Conservation (phyloP, 768 basidiomycete species). For the Naganishia friedmannii region DNA sequence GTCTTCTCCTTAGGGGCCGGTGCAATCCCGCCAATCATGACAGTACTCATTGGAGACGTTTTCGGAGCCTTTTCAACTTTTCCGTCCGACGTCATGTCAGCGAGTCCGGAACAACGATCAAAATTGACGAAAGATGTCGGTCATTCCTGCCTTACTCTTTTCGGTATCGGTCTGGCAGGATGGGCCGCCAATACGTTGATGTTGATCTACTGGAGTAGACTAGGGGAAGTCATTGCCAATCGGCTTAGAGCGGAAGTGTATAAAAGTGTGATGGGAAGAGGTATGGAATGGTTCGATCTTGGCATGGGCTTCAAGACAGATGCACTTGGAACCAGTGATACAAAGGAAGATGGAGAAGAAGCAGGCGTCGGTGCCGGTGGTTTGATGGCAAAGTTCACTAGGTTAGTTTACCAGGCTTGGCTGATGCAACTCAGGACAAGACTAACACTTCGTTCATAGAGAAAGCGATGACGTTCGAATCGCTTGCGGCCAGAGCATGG, state of each 20-base stretch:
- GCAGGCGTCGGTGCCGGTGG: constrained; percentile 73
- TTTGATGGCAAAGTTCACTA: constrained; percentile 86
- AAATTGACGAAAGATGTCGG: constrained; percentile 39
- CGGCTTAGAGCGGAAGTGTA: constrained; percentile 69
- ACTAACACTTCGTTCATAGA: constrained; percentile 53
- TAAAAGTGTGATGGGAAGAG: constrained; percentile 63
- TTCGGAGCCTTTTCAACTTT: constrained; percentile 70
- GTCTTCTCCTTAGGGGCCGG: constrained; percentile 64
- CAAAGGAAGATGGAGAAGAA: constrained; percentile 53
- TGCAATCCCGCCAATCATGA: constrained; percentile 80
- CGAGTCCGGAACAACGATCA: constrained; percentile 39
- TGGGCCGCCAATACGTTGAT: constrained; percentile 71
- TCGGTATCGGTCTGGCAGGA: constrained; percentile 42
- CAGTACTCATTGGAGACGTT: constrained; percentile 69
- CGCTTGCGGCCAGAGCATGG: constrained; percentile 75
- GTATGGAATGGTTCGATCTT: constrained; percentile 87
- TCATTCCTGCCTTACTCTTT: constrained; percentile 45
- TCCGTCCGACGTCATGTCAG: constrained; percentile 49
- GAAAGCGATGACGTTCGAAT: constrained; percentile 91
- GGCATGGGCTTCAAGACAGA: constrained; percentile 59
- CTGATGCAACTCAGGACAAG: background rate
- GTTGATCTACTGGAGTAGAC: constrained; percentile 77
- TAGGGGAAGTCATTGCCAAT: constrained; percentile 75
- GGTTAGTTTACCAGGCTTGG: constrained; percentile 56
- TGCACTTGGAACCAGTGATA: constrained; percentile 52